Conservation (phyloP, 768 basidiomycete genomes). For the Ramaria rubella region DNA sequence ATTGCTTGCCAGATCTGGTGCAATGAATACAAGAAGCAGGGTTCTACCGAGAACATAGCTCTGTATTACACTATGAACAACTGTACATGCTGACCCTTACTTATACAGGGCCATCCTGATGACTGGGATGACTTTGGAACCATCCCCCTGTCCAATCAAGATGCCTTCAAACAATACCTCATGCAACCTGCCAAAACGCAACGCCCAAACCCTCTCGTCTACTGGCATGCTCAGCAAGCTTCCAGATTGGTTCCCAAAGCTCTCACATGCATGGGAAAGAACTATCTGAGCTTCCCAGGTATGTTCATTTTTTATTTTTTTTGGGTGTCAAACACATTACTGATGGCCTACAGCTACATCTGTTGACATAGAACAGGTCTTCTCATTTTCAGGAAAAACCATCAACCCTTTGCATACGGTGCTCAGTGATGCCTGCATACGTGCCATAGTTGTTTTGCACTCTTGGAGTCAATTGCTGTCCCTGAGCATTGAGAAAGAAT, state of each 20-base stretch:
- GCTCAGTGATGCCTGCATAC: neutral
- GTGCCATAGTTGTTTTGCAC: neutral
- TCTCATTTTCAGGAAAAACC: neutral
- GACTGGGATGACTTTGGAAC: neutral
- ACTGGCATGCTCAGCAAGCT: no score
- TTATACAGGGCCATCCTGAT: neutral
- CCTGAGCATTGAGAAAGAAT: neutral
- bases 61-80: no score
- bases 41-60: no score
- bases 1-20: neutral
- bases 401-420: neutral
- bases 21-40: neutral
- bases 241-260: no score
- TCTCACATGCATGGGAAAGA: neutral
- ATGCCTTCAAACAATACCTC: neutral
- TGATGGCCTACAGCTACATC: neutral
- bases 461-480: neutral
- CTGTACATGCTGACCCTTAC: no score
- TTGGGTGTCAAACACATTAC: neutral
- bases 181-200: neutral
- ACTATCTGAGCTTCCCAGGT: neutral
- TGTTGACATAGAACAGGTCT: neutral
- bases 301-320: neutral
- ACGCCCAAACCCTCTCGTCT: no score
- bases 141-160: neutral